Percentiles rank a stretch among this genome's conserved stretches.
Conservation (phyloP, 163 green algal species). For the Chlorella variabilis region DNA sequence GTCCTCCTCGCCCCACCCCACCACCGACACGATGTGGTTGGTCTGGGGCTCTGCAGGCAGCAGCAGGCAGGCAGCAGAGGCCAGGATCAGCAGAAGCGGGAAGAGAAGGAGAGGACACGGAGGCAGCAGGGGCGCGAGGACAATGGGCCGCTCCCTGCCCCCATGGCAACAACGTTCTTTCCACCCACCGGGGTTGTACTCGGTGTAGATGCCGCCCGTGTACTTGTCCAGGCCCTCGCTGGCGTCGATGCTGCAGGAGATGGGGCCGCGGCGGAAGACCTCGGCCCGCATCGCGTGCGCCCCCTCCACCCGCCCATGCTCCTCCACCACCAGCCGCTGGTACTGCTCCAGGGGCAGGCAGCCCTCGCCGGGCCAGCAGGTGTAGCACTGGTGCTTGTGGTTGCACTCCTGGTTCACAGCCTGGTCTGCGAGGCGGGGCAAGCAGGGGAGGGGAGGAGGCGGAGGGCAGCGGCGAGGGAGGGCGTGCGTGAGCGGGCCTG, state of each 20-base stretch:
- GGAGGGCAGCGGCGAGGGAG: no score
- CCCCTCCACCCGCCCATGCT: conserved; percentile 72
- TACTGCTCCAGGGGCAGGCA: conserved; percentile 78
- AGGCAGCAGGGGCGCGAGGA: no score
- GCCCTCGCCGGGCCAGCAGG: conserved; percentile 65
- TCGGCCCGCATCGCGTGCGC: conserved; percentile 82
- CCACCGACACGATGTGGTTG: conserved; percentile 88
- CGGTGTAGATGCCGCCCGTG: conserved; percentile 46
- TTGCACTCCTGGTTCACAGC: conserved; percentile 73
- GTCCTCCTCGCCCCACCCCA: conserved; percentile 84
- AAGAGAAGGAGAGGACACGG: no score
- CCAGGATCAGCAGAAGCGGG: neutral
- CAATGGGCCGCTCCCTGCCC: no score
- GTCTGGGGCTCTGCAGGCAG: conserved; percentile 40
- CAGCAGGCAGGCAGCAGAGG: neutral
- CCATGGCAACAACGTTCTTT: neutral
- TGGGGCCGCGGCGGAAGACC: conserved; percentile 80
- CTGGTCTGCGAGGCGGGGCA: neutral
- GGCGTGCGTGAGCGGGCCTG: no score
- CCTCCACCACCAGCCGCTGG: conserved; percentile 67
- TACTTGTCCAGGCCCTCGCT: conserved; percentile 76
- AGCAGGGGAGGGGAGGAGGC: neutral
- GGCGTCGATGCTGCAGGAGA: conserved; percentile 81
- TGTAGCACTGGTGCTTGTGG: conserved; percentile 81
- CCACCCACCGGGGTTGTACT: conserved; percentile 22